Evolutionary conservation across 495 filamentous ascomycete genomes (phyloP), one percentile per base, ranked within the genome.

Genomic region (Evansstolkia leycettana): DNA sequence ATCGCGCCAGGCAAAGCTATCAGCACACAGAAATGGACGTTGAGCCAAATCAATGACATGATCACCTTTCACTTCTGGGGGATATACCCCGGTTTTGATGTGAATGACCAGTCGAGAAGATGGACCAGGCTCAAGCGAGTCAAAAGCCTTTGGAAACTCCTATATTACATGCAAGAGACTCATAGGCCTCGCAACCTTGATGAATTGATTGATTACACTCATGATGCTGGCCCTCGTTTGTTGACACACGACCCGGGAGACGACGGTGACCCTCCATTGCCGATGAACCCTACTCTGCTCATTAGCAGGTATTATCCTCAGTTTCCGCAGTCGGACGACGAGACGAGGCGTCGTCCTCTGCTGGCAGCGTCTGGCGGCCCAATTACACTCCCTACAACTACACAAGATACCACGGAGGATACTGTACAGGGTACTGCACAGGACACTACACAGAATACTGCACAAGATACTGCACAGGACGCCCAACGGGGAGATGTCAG

Each of bases 191-290:
- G 26, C 1, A 34, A 13, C 7, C 45, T 36, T 6, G n/a, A 7
- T 0, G 48, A 57, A 6, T 5, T 60, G 1, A 28, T 34, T 12
- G 43, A 53, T 16, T 13, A 51, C 2, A 29, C 31, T 1, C 47
- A 56, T 13, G 62, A 65, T 40, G 48, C 48, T 30, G 62, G 62
- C 0, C 59, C 62, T 33, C 49, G 62, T 9, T 38, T 62, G 6
- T 33, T 65, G 27, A 41, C 42, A 35, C 51, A 38, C 18, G 41
- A 46, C 6, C 50, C 17, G 12, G 18, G 15, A 37, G 31, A 2
- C 23, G 38, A 5, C 31, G 33, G 14, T 11, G 16, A 7, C 24
- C 24, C 7, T 26, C 24, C n/a, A n/a, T 23, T 23, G 20, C 4
- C 20, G 9, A 4, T 23, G 4, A 4, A 23, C 20, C 20, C 20